Conservation (phyloP, 345 rosid species). For the Sonneratia caseolaris region DNA sequence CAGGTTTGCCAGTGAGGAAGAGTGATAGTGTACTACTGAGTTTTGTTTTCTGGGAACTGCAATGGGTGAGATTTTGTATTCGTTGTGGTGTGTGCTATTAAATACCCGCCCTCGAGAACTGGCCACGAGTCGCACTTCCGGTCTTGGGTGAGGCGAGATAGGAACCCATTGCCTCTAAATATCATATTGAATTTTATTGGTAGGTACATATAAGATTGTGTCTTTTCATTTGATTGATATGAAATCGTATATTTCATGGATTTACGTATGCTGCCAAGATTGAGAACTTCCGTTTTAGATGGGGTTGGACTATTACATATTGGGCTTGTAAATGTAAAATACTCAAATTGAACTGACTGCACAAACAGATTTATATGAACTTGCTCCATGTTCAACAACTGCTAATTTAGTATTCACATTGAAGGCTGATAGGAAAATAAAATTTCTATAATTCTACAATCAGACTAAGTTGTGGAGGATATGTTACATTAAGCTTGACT, state of each 20-base stretch:
- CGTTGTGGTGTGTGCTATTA: too few relatives aligned
- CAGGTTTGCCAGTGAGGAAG: not conserved
- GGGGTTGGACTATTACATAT: not conserved
- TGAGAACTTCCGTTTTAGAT: not conserved
- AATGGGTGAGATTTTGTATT: not conserved
- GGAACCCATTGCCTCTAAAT: too few relatives aligned
- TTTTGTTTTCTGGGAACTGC: not conserved
- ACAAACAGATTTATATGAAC: not conserved
- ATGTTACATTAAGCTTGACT: not conserved
- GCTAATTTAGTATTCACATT: not conserved
- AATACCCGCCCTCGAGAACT: too few relatives aligned
- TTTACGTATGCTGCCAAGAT: not conserved
- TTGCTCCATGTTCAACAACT: not conserved
- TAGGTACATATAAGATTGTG: too few relatives aligned
- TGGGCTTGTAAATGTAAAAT: not conserved
- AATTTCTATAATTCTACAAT: not conserved
- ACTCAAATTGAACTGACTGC: not conserved
- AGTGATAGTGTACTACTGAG: not conserved
- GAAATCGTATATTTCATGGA: too few relatives aligned
- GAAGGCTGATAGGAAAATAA: not conserved
- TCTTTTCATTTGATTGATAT: too few relatives aligned
- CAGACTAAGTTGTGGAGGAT: not conserved
- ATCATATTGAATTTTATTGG: too few relatives aligned
- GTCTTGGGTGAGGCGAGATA: too few relatives aligned
- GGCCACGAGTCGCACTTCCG: too few relatives aligned